phyloP scores from a whole-genome alignment of 2,329 filamentous ascomycete species.

The Fusarium sp. region DNA sequence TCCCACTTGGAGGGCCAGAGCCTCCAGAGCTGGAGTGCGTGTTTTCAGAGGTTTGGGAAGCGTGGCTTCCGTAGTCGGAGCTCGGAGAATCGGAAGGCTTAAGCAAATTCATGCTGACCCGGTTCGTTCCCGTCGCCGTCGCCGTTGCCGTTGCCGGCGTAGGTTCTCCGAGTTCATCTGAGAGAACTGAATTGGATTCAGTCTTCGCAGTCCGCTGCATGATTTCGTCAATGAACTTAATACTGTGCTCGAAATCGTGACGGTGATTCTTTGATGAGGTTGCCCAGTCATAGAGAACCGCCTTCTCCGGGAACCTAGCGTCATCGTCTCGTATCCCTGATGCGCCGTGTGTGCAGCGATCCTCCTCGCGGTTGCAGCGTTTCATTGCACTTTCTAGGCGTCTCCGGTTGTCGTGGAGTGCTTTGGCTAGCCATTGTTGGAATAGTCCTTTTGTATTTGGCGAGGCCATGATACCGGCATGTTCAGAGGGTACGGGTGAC shows the following conservation, averaged over 20 bases:
- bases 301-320: neutral
- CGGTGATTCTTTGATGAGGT: neutral
- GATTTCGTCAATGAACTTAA: constrained; percentile 5
- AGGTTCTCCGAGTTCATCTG: neutral
- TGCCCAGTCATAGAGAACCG: neutral
- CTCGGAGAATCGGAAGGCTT: neutral
- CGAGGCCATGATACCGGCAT: neutral
- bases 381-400: neutral
- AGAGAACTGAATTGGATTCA: neutral
- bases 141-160: neutral
- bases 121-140: neutral
- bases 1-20: neutral
- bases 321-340: neutral
- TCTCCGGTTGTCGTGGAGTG: neutral
- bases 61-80: neutral
- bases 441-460: neutral
- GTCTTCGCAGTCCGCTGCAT: neutral
- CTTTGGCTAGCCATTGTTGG: constrained; percentile 3
- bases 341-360: too few species aligned
- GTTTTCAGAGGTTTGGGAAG: neutral
- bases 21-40: neutral
- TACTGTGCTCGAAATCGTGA: neutral
- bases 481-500: neutral
- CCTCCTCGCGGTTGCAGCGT: constrained; percentile 2
- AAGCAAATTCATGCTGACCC: neutral